Evolutionary conservation across 2,329 filamentous ascomycete species (phyloP).

Genomic region (Diaporthe helianthi): DNA sequence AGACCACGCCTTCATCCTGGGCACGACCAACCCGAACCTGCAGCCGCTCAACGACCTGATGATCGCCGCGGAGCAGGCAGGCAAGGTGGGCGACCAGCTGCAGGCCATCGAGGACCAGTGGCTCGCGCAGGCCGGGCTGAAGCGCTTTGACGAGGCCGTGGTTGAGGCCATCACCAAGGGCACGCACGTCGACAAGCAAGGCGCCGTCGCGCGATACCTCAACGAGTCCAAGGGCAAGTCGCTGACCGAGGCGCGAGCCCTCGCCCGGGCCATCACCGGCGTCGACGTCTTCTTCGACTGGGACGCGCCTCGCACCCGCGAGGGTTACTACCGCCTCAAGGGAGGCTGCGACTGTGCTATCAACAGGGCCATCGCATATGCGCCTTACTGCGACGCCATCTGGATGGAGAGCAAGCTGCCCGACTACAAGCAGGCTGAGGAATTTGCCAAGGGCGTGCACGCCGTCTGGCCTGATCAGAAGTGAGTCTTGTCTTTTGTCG

Average conservation of each 20-base stretch:
- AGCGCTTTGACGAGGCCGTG: constrained; percentile 91
- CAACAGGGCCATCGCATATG: constrained; percentile 89
- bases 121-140: constrained; percentile 78
- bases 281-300: constrained; percentile 91
- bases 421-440: constrained; percentile 87
- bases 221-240: constrained; percentile 79
- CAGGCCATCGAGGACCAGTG: constrained; percentile 94
- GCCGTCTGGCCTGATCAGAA: constrained; percentile 96
- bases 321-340: constrained; percentile 93
- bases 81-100: constrained; percentile 80
- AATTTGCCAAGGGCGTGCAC: constrained; percentile 94
- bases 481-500: no score
- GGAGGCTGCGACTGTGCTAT: constrained; percentile 91
- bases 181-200: constrained; percentile 71
- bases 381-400: constrained; percentile 92
- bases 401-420: constrained; percentile 99
- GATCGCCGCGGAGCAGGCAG: constrained; percentile 80
- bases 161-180: constrained; percentile 78
- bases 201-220: constrained; percentile 71
- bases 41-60: constrained; percentile 91
- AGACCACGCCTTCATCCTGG: constrained; percentile 93
- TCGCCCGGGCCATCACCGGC: constrained; percentile 80
- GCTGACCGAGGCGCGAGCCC: constrained; percentile 79
- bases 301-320: constrained; percentile 90
- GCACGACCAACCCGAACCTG: constrained; percentile 83